Conservation (phyloP, 495 filamentous ascomycete species). For the Monascus purpureus region DNA sequence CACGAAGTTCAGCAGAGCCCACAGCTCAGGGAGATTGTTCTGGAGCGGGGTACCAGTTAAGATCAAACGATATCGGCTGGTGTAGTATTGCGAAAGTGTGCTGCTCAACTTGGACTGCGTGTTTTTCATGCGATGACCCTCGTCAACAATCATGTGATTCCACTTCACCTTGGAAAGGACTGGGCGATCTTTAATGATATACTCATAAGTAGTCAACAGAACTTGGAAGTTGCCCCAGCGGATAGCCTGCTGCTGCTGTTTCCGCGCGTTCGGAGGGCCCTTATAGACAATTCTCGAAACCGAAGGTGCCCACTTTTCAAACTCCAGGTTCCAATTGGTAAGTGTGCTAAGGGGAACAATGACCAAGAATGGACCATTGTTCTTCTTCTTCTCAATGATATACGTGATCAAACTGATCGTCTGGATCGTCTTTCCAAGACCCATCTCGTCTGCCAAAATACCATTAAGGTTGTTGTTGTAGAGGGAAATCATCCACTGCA, state of each 20-base stretch:
- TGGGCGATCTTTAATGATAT: conserved; percentile 97
- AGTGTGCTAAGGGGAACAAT: conserved; percentile 93
- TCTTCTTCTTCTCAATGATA: conserved; percentile 88
- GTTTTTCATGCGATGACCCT: conserved; percentile 99
- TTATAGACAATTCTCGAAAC: conserved; percentile 89
- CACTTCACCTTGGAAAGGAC: conserved; percentile 94
- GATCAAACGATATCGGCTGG: conserved; percentile 86
- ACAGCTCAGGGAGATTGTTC: conserved; percentile 92
- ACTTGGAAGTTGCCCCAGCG: conserved; percentile 94
- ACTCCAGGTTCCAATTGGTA: conserved; percentile 97
- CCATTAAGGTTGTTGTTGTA: conserved; percentile 99
- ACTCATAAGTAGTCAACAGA: conserved; percentile 92
- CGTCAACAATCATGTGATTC: conserved; percentile 99
- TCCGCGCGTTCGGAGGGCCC: conserved; percentile 77
- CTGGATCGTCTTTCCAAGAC: conserved; percentile 98
- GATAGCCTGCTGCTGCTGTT: conserved; percentile 84
- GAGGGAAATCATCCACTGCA: conserved; percentile 98
- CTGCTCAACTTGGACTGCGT: conserved; percentile 90
- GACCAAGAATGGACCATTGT: conserved; percentile 87
- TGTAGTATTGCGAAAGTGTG: conserved; percentile 89
- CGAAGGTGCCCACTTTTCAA: conserved; percentile 95
- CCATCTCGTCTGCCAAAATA: conserved; percentile 98
- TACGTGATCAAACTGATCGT: conserved; percentile 96
- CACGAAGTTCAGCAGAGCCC: conserved; percentile 96
- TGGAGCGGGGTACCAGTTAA: conserved; percentile 94